These are phyloP conservation scores for Botrytis pseudocinerea DNA, from an alignment of 2,329 filamentous ascomycete genomes.

Conservation along the genomic window DNA sequence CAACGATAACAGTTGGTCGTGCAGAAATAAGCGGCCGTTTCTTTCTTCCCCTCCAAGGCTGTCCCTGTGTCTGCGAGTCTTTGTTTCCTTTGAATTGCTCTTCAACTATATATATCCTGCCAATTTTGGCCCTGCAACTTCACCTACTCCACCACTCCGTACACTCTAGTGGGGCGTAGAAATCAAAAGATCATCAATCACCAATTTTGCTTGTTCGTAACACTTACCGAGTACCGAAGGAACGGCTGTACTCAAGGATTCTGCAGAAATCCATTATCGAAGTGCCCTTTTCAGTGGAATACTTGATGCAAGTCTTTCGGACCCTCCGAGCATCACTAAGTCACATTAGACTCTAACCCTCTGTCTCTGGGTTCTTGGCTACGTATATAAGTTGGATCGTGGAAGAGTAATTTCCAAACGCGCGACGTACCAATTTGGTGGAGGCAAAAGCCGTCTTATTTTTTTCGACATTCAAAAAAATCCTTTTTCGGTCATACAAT, in stretches of 20 bases:
- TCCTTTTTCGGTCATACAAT: neutral
- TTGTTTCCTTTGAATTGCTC: neutral
- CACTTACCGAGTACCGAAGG: constrained; percentile 18
- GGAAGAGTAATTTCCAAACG: neutral
- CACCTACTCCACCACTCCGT: neutral
- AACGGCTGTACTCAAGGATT: constrained; percentile 22
- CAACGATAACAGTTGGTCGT: constrained; percentile 7
- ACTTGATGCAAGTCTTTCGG: constrained; percentile 22
- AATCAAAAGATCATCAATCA: constrained; percentile 20
- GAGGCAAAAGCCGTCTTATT: neutral
- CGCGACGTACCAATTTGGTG: neutral
- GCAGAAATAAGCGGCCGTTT: constrained; percentile 11
- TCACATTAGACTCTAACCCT: neutral
- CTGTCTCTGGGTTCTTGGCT: neutral
- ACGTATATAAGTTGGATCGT: neutral
- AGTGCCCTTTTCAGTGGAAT: constrained; percentile 12
- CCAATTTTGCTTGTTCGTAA: neutral
- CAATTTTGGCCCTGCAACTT: neutral
- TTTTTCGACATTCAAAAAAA: neutral
- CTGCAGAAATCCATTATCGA: constrained; percentile 6
- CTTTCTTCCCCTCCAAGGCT: neutral
- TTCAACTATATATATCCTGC: neutral
- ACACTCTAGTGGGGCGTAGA: constrained; percentile 20
- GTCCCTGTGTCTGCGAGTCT: neutral
- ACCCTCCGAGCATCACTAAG: constrained; percentile 1